Evolutionary conservation across 2,329 filamentous ascomycete species (phyloP), one percentile per base, ranked within the genome.

Genomic region (Coniochaeta pulveracea): DNA sequence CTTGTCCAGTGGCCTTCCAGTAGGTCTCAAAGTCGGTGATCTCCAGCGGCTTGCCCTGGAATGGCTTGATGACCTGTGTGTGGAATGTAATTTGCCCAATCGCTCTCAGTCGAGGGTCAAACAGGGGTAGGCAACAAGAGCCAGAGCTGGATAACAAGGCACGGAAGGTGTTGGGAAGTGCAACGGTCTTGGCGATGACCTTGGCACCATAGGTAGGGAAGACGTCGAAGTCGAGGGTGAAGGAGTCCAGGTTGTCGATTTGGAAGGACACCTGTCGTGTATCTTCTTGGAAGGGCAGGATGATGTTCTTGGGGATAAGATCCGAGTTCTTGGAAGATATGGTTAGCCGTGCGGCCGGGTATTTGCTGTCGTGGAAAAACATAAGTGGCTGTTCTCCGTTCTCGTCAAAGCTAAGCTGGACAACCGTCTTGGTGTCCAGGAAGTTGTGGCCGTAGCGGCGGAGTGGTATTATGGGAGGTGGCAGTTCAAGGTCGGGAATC

Each of bases 1-100:
- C 72, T 46, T 94, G 86, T 48, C 86, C 94, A 1, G 91, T 98
- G 1, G 89, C 89, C 57, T 96, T 98, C 91, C 91, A 98, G 57
- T 98, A 98, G 0, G 91, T 96, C 41, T 93, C 91, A 47, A 96
- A 98, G 50, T 96, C 88, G 1, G 91, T 93, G 39, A 98, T 95
- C 55, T 98, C 91, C 15, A 98, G 65, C 4, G 91, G 86, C 39
- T 86, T 81, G 6, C 91, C 89, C 41, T 79, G 76, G 60, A 96
- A 98, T 0, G 91, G 91, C 50, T 94, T 95, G 54, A 98, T 93
- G 17, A 96, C 85, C 52, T 96, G 88, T 35, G 85, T 93, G 43
- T 84, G 83, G 63, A 98, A 98, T 42, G 77, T 85, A 44, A 96
- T 85, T 48, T 93, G 84, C 5, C 91, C 91, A 48, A 98, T 95